These are phyloP conservation scores for Panus rudis DNA, from an alignment of 768 basidiomycete species.

Conservation along the genomic window DNA sequence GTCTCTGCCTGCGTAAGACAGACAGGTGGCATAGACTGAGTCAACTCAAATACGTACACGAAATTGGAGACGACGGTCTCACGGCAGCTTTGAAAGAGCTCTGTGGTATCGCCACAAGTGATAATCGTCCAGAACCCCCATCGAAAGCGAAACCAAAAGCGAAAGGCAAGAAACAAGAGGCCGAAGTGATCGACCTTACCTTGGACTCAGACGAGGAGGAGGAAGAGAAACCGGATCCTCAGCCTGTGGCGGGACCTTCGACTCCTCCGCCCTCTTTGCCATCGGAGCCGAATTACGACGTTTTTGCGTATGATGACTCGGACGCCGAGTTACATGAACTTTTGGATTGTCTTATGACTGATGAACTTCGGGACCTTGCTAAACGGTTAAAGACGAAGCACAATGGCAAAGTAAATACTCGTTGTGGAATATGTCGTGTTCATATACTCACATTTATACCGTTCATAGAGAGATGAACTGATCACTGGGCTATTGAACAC, in stretches of 20 bases:
- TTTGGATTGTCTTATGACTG: slow-evolving; percentile 34
- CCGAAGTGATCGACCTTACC: slow-evolving; percentile 31
- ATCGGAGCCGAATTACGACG: slow-evolving; percentile 10
- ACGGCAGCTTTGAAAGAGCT: slow-evolving; percentile 37
- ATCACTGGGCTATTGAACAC: slow-evolving; percentile 26
- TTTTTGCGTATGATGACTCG: slow-evolving; percentile 35
- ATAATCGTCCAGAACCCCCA: not conserved
- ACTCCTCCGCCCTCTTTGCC: slow-evolving; percentile 1
- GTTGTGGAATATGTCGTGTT: not conserved
- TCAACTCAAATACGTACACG: slow-evolving; percentile 34
- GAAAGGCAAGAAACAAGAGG: slow-evolving; percentile 18
- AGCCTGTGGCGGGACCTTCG: slow-evolving; percentile 2
- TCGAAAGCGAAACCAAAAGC: slow-evolving; percentile 1
- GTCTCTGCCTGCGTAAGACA: slow-evolving; percentile 54
- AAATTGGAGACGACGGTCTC: slow-evolving; percentile 35
- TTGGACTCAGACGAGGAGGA: slow-evolving; percentile 25
- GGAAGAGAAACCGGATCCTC: slow-evolving; percentile 6
- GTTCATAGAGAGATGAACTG: slow-evolving; percentile 28
- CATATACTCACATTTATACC: not conserved
- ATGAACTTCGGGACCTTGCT: slow-evolving; percentile 39
- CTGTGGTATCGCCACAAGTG: slow-evolving; percentile 23
- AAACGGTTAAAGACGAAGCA: slow-evolving; percentile 37
- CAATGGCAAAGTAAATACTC: slow-evolving; percentile 23
- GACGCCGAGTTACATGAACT: slow-evolving; percentile 34
- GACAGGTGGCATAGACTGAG: slow-evolving; percentile 46